Evolutionary conservation across 2,329 filamentous ascomycete genomes (phyloP), one percentile per base, ranked within the genome.

Genomic region (Hymenoscyphus infarciens): DNA sequence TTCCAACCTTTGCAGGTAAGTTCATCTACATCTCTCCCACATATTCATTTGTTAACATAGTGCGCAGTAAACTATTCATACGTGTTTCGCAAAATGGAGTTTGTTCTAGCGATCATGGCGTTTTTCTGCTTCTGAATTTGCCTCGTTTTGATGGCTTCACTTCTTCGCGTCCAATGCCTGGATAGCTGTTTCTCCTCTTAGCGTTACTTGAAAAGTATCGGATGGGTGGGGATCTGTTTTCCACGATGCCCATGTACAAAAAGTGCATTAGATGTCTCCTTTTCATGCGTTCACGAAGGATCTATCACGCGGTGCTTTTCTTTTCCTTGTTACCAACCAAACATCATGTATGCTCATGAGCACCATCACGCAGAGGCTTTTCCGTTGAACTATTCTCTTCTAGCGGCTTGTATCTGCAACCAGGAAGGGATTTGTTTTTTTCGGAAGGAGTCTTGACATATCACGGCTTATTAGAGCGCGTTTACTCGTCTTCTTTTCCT

Each of bases 201-300:
- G 73, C 73, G 73, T 75, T 75, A 73, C 70, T 73, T 71, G 52
- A 74, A 73, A 74, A 74, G 71, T 73, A 73, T 69, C 71, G 70
- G 73, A 72, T 73, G 71, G 72, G 73, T 70, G 71, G 73, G 72
- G 68, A 69, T 74, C 68, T 74, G 72, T 73, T 72, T 73, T 72
- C 67, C 68, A 74, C 68, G 72, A 73, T 73, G 72, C 70, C 67
- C 69, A 72, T 74, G 73, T 74, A 74, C 71, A 74, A 75, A 70
- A 74, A 73, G 72, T 74, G 72, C 73, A 74, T 71, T 73, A 74
- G 71, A 73, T 67, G 69, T 72, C 68, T 72, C 65, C 61, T 70
- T 74, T 70, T 75, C 69, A 75, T 69, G 73, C 71, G 72, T 72
- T 68, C 70, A 74, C 72, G 73, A 74, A 68, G 67, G 70, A 68